Evolutionary conservation across 352 stramenopile genomes (phyloP), one percentile per base, ranked within the genome.

Genomic region (Phytophthora foliorum): DNA sequence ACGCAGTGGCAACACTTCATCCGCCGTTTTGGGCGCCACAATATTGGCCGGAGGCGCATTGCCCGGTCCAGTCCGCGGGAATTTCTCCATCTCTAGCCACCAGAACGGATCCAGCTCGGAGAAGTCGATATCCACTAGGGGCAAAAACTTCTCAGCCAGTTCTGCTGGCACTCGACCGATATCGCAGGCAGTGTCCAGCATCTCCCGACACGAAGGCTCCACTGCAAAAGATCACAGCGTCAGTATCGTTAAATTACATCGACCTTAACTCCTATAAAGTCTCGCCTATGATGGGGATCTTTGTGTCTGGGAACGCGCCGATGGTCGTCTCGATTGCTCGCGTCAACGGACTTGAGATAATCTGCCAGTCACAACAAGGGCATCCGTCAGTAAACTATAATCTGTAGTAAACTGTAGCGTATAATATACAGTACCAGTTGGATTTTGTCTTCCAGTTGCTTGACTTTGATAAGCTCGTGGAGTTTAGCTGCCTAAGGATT

Each of bases 131-230:
- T 73, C 56, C 34, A 53, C 51, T 31, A 59, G 57, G 16, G 63
- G 58, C 3, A 66, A 39, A 54, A 77, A 92, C 21, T 70, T 71
- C 19, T 77, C 62, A 6, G 69, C 71, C 22, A 90, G 38, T 10
- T 88, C 82, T 64, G 63, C 41, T 1, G 82, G 84, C 39, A 85
- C 70, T 9, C 83, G 82, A 10, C 89, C 89, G 44, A 96, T 89
- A 29, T 96, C 89, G 50, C 89, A 94, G 4, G 89, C 85, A 3
- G 89, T 96, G 63, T 95, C 86, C 11, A 96, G 80, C 84, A 92
- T 91, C 62, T 96, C 89, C 14, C 89, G 86, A 48, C 88, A 96
- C 16, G 53, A 75, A 54, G 80, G 72, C 13, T 95, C 84, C 46
- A 94, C 87, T 96, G 49, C 32, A 67, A 44, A 48, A 61, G 27